Evolutionary conservation across 176 grass and related monocot species (phyloP).

Genomic region (Triticum turgidum): DNA sequence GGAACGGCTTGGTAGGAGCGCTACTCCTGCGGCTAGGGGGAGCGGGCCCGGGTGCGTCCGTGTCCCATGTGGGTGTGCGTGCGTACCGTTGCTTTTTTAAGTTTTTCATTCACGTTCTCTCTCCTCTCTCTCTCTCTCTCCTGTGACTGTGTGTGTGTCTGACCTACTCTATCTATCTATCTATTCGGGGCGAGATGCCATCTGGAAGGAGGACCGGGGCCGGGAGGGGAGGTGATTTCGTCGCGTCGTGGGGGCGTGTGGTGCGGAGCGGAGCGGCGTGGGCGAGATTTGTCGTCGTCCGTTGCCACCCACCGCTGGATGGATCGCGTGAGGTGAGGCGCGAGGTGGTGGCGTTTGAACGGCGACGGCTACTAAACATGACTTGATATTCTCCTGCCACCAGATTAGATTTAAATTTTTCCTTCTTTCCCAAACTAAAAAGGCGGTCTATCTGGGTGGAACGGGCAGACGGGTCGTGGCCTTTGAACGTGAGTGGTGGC

Average conservation of each 20-base stretch:
- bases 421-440: background rate
- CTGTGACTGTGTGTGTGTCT: background rate
- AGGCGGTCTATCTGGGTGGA: background rate
- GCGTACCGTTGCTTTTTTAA: background rate
- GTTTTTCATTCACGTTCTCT: background rate
- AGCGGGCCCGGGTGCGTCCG: background rate
- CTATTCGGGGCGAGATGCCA: background rate
- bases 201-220: constrained; percentile 11
- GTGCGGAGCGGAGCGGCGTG: background rate
- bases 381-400: background rate
- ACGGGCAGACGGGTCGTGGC: background rate
- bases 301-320: too few species aligned
- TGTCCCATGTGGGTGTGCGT: background rate
- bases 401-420: too few species aligned
- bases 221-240: background rate
- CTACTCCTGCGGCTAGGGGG: too few species aligned
- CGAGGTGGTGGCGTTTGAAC: constrained; percentile 10
- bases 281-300: background rate
- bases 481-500: too few species aligned
- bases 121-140: background rate
- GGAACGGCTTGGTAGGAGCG: background rate
- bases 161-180: background rate
- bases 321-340: constrained; percentile 10
- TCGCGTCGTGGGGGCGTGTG: background rate
- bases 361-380: background rate